Evolutionary conservation across 2,329 filamentous ascomycete genomes (phyloP), one percentile per base, ranked within the genome.

Genomic region (Fusarium protoensiforme): DNA sequence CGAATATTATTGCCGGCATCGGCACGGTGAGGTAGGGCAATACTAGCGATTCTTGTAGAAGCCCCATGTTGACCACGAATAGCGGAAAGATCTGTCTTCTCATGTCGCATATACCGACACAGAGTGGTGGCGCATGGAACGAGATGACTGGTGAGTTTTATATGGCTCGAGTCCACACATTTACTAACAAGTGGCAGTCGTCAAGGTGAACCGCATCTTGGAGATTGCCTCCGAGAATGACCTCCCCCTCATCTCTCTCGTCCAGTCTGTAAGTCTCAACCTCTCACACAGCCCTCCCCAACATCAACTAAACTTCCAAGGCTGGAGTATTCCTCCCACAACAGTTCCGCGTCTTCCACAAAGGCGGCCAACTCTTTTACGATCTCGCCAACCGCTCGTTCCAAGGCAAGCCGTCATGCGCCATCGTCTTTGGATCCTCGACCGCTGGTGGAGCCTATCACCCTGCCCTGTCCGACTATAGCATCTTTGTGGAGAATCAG

Each of bases 341-440:
- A 53, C 84, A 85, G 41, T 85, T 85, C 61, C 77, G 80, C 1
- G 83, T 85, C n/a, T 85, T 85, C 68, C 84, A 85, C 76, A 74
- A 69, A 41, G 74, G 73, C 18, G 74, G 74, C 1, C 71, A 84
- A 68, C 78, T 85, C 1, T 85, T 85, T 68, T 79, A 80, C 33
- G 83, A 84, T 53, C 80, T 85, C 7, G 81, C 83, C 0, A 66
- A 83, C 4, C 81, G 84, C 11, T 82, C 79, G 1, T 76, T 80
- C 41, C 77, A 82, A 22, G 81, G 83, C 11, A 78, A 81, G 58
- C 79, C 82, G 1, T 84, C 82, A 4, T 85, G 84, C 64, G 83
- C 83, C 1, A 79, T 85, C 8, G 84, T 85, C 1, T 85, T 57
- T 27, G 54, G 54, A 1, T 57, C 54, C 1, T 57, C 54, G 4